phyloP scores from a whole-genome alignment of 225 moss, liverwort and hornwort genomes.

The Sphagnum contortum region DNA sequence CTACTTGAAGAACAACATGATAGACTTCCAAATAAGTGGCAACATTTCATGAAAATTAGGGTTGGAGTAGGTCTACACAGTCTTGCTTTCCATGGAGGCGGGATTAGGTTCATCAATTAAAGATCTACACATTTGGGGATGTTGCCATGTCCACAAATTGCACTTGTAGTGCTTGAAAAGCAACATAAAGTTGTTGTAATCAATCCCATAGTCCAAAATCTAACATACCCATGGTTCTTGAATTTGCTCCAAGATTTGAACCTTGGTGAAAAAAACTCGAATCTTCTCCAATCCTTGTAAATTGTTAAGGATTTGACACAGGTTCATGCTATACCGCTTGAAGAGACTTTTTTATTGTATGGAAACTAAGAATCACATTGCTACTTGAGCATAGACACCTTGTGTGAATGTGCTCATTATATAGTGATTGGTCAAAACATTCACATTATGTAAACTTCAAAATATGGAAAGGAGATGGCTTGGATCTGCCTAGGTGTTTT shows the following conservation, averaged over 20 bases:
- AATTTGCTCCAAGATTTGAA: conserved; percentile 71
- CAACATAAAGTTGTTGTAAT: conserved; percentile 52
- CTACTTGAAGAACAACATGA: conserved; percentile 62
- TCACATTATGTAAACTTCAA: conserved; percentile 65
- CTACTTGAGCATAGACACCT: conserved; percentile 78
- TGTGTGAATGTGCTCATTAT: conserved; percentile 47
- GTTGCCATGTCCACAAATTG: conserved; percentile 60
- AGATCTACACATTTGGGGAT: conserved; percentile 11
- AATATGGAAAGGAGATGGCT: conserved; percentile 52
- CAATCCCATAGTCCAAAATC: conserved; percentile 77
- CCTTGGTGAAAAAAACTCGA: conserved; percentile 43
- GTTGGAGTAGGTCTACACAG: too few relatives aligned
- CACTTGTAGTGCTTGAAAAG: conserved; percentile 92
- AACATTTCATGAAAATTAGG: conserved; percentile 23
- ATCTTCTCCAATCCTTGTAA: too few relatives aligned
- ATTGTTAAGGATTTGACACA: too few relatives aligned
- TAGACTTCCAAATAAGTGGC: conserved; percentile 73
- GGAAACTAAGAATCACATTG: too few relatives aligned
- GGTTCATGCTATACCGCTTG: too few relatives aligned
- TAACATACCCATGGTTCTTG: conserved; percentile 55
- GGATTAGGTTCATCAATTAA: not conserved
- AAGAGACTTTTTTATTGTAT: too few relatives aligned
- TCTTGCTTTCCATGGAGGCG: not conserved
- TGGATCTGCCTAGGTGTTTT: conserved; percentile 38
- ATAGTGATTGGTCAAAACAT: conserved; percentile 47